Evolutionary conservation across 1,284 basidiomycete species (phyloP).

Genomic region (Ceratobasidium sp.): DNA sequence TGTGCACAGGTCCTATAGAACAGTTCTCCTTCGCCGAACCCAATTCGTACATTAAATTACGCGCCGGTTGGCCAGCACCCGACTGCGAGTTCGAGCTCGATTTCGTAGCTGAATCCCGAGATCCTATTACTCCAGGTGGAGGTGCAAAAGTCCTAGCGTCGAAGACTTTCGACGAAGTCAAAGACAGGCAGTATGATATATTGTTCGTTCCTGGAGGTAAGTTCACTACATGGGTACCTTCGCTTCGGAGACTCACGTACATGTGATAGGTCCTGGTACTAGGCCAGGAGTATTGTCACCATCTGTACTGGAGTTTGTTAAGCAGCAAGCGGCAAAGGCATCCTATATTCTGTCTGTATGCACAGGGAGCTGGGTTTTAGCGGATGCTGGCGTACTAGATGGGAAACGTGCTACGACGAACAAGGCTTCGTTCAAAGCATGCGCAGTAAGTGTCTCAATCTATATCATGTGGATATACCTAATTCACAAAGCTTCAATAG

Average conservation of each 20-base stretch:
- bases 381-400: constrained; percentile 42
- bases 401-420: constrained; percentile 44
- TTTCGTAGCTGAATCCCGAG: constrained; percentile 46
- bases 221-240: neutral
- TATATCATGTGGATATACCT: no score
- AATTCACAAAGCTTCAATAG: neutral
- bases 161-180: constrained; percentile 36
- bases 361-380: constrained; percentile 43
- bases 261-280: constrained; percentile 18
- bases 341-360: constrained; percentile 44
- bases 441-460: constrained; percentile 13
- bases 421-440: constrained; percentile 33
- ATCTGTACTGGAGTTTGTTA: constrained; percentile 30
- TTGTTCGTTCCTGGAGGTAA: constrained; percentile 42
- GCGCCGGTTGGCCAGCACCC: constrained; percentile 26
- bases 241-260: no score
- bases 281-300: constrained; percentile 22
- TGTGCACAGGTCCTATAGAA: constrained; percentile 28
- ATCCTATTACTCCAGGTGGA: constrained; percentile 36
- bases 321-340: constrained; percentile 10
- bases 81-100: constrained; percentile 42
- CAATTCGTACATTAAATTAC: constrained; percentile 26
- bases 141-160: constrained; percentile 33
- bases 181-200: constrained; percentile 41
- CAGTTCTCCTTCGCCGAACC: constrained; percentile 25